Conservation (phyloP, 1,139 yeast genomes). For the Diutina sp. region DNA sequence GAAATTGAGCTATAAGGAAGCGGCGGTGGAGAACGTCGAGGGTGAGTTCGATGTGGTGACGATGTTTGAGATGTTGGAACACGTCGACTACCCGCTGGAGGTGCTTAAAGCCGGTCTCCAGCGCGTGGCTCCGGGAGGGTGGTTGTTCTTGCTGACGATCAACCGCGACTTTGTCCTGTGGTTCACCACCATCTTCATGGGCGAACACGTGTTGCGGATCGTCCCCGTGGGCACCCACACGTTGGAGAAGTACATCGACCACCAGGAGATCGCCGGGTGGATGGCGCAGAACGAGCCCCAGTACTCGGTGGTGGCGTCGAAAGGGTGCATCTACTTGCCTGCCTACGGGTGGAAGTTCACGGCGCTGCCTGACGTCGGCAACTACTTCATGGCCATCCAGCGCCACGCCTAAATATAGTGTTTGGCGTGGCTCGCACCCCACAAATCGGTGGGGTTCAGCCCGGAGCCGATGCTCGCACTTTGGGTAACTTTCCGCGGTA, state of each 20-base stretch:
- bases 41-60: slow-evolving; percentile 66
- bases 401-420: background rate
- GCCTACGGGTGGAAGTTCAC: slow-evolving; percentile 76
- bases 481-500: no score
- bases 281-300: slow-evolving; percentile 26
- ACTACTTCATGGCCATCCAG: slow-evolving; percentile 77
- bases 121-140: slow-evolving; percentile 68
- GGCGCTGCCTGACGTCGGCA: slow-evolving; percentile 49
- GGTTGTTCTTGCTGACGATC: slow-evolving; percentile 80
- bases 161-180: slow-evolving; percentile 83
- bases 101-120: slow-evolving; percentile 56
- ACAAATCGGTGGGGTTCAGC: background rate
- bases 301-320: slow-evolving; percentile 49
- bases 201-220: slow-evolving; percentile 63
- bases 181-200: slow-evolving; percentile 88
- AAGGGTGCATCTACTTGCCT: slow-evolving; percentile 79
- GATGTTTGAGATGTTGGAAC: slow-evolving; percentile 90
- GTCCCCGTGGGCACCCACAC: slow-evolving; percentile 94
- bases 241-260: slow-evolving; percentile 72
- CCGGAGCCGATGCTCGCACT: background rate
- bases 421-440: background rate
- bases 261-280: slow-evolving; percentile 61
- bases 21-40: slow-evolving; percentile 46
- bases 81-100: slow-evolving; percentile 72
- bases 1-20: slow-evolving; percentile 47